These are phyloP conservation scores for Thelephora aurantiotincta DNA, from an alignment of 768 basidiomycete genomes.

Conservation along the genomic window DNA sequence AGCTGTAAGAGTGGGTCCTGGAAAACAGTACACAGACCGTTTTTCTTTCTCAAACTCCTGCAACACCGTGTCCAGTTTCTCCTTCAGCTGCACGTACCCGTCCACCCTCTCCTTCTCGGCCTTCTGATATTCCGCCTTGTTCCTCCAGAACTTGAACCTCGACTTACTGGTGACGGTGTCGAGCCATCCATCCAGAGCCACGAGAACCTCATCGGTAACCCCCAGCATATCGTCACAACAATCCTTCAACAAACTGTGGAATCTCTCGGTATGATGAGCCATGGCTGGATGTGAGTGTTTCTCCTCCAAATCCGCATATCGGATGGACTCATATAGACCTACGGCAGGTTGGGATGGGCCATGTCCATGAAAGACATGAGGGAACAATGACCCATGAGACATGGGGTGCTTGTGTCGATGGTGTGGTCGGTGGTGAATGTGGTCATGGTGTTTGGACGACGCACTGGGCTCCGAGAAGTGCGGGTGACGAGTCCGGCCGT, in stretches of 20 bases:
- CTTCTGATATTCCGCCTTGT: slow-evolving; percentile 16
- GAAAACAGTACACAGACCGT: slow-evolving; percentile 24
- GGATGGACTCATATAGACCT: slow-evolving; percentile 60
- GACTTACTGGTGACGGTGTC: slow-evolving; percentile 20
- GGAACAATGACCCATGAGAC: slow-evolving; percentile 9
- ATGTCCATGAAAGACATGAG: slow-evolving; percentile 13
- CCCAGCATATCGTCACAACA: slow-evolving; percentile 42
- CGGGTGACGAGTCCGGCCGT: background rate
- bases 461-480: background rate
- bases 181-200: slow-evolving; percentile 37
- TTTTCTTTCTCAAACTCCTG: slow-evolving; percentile 33
- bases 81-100: slow-evolving; percentile 22
- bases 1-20: background rate
- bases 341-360: slow-evolving; percentile 35
- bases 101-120: slow-evolving; percentile 21
- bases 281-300: slow-evolving; percentile 27
- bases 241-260: slow-evolving; percentile 29
- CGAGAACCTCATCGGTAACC: slow-evolving; percentile 25
- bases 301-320: slow-evolving; percentile 56
- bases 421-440: slow-evolving; percentile 8
- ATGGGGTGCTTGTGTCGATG: slow-evolving; percentile 8
- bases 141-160: slow-evolving; percentile 22
- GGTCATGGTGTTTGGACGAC: slow-evolving; percentile 1
- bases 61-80: slow-evolving; percentile 22
- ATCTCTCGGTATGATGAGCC: slow-evolving; percentile 28